Evolutionary conservation across 306 rosid genomes (phyloP).

Genomic region (Gleditsia sinensis): DNA sequence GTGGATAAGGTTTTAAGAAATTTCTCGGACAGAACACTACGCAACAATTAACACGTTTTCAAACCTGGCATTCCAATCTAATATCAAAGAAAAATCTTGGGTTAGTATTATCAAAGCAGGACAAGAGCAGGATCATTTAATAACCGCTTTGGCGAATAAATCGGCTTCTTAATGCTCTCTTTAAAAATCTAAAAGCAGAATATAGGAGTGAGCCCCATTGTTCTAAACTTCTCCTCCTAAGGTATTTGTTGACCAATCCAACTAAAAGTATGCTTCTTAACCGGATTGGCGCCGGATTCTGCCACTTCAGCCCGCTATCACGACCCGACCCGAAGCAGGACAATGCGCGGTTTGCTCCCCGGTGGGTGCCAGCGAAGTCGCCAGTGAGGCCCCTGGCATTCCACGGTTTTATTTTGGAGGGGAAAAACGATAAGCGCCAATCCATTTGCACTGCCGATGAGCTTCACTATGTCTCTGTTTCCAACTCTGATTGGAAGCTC

Average conservation of each 20-base stretch:
- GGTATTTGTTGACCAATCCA: background rate
- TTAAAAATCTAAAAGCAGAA: too few relatives aligned
- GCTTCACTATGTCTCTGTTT: conserved; percentile 70
- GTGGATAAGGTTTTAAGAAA: too few relatives aligned
- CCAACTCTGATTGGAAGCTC: conserved; percentile 83
- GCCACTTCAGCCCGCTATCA: background rate
- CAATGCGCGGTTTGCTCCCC: background rate
- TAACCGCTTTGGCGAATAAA: background rate
- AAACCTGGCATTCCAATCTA: too few relatives aligned
- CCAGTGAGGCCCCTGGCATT: conserved; percentile 28
- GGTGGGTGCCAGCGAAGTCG: background rate
- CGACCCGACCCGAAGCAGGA: conserved; percentile 37
- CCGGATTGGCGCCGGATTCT: conserved; percentile 31
- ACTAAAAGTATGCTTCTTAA: conserved; percentile 31
- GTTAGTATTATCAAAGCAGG: too few relatives aligned
- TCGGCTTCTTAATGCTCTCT: background rate
- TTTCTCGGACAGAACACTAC: too few relatives aligned
- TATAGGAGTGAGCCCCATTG: background rate
- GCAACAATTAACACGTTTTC: too few relatives aligned
- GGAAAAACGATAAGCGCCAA: conserved; percentile 29
- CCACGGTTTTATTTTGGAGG: conserved; percentile 28
- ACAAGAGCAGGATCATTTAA: too few relatives aligned
- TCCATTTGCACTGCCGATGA: conserved; percentile 81
- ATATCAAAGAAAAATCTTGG: too few relatives aligned
- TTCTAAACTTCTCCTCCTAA: background rate